These are phyloP conservation scores for Phylloporus sp. DNA, from an alignment of 1,284 basidiomycete genomes.

Conservation along the genomic window DNA sequence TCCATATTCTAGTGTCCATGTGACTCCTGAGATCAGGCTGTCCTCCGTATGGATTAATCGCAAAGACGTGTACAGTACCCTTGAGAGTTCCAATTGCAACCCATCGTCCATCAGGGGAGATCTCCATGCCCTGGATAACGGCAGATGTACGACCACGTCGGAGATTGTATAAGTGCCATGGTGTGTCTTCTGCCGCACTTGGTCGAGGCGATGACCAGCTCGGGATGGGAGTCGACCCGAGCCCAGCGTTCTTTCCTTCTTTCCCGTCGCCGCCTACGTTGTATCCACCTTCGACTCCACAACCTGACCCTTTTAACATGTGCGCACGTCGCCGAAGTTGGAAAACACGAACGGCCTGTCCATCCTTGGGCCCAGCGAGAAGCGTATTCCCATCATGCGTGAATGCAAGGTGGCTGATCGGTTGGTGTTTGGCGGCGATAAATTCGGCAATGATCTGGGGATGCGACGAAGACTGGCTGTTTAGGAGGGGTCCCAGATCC, in stretches of 20 bases:
- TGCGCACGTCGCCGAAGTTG: slow-evolving; percentile 49
- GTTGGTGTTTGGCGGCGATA: slow-evolving; percentile 48
- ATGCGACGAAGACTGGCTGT: slow-evolving; percentile 15
- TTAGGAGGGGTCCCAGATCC: slow-evolving; percentile 51
- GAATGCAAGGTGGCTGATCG: slow-evolving; percentile 59
- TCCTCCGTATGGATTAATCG: slow-evolving; percentile 78
- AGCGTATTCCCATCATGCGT: slow-evolving; percentile 63
- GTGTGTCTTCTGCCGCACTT: slow-evolving; percentile 35
- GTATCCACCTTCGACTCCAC: background rate
- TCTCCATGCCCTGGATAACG: slow-evolving; percentile 59
- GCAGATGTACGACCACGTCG: slow-evolving; percentile 74
- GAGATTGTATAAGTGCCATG: slow-evolving; percentile 71
- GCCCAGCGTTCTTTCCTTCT: slow-evolving; percentile 12
- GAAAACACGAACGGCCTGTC: slow-evolving; percentile 62
- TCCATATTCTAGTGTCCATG: slow-evolving; percentile 58
- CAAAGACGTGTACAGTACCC: slow-evolving; percentile 74
- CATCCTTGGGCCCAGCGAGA: slow-evolving; percentile 61
- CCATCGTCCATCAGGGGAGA: slow-evolving; percentile 72
- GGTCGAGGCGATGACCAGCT: slow-evolving; percentile 6
- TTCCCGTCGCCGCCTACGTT: slow-evolving; percentile 1
- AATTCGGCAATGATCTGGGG: slow-evolving; percentile 51
- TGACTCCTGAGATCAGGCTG: slow-evolving; percentile 68
- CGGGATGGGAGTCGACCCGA: slow-evolving; percentile 3
- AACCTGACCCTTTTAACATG: slow-evolving; percentile 15
- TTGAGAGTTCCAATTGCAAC: slow-evolving; percentile 69